phyloP scores from a whole-genome alignment of 1,139 yeast genomes.

The Lodderomyces oxycetoniae region DNA sequence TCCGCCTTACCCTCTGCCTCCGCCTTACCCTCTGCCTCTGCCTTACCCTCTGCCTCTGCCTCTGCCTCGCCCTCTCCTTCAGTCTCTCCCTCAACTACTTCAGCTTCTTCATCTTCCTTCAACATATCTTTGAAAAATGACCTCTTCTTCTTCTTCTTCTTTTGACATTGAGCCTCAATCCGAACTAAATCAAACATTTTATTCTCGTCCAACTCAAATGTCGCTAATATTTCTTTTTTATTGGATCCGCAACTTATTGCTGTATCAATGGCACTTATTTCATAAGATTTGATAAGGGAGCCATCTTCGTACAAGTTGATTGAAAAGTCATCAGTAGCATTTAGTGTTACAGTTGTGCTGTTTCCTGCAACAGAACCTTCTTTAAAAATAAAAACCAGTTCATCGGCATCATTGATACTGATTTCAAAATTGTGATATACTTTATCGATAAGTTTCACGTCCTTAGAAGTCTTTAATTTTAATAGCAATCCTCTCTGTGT shows the following conservation, averaged over 20 bases:
- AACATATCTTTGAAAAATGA: conserved; percentile 9
- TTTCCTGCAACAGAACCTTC: conserved; percentile 35
- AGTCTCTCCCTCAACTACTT: conserved; percentile 2
- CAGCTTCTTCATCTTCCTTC: conserved; percentile 13
- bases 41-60: not conserved
- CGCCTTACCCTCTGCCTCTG: conserved; percentile 13
- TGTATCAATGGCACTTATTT: conserved; percentile 27
- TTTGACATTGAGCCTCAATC: conserved; percentile 39
- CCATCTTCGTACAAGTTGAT: conserved; percentile 56
- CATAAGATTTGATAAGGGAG: conserved; percentile 36
- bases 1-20: too few species aligned
- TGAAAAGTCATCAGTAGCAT: conserved; percentile 25
- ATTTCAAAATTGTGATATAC: conserved; percentile 36
- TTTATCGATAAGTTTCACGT: conserved; percentile 58
- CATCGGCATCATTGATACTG: conserved; percentile 28
- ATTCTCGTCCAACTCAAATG: conserved; percentile 45
- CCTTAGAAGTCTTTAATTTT: conserved; percentile 54
- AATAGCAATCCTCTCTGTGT: conserved; percentile 69
- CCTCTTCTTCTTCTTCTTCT: conserved; percentile 13
- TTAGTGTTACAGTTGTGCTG: conserved; percentile 28
- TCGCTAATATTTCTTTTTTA: conserved; percentile 34
- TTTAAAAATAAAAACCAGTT: conserved; percentile 33
- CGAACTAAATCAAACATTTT: conserved; percentile 45
- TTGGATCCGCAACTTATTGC: conserved; percentile 43
- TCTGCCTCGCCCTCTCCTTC: conserved; percentile 4